Conservation (phyloP, 305 asterid species). For the Coffea humblotiana region DNA sequence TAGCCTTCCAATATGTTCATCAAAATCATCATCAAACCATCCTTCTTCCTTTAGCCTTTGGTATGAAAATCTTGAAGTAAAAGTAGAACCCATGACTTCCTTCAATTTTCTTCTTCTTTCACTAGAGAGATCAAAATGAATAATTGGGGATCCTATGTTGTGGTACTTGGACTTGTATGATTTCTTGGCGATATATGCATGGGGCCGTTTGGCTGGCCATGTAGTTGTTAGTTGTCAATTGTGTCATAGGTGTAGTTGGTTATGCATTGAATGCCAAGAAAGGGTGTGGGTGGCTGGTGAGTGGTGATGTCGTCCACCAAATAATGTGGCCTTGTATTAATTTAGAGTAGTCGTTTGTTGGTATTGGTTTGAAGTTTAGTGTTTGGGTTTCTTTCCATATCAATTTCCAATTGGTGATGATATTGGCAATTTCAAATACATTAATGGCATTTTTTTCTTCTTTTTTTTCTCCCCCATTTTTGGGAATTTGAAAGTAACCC, state of each 20-base stretch:
- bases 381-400: background rate
- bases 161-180: background rate
- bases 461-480: too few relatives aligned
- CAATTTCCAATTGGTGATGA: background rate
- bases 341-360: constrained; percentile 1
- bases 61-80: constrained; percentile 40
- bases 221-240: background rate
- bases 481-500: too few relatives aligned
- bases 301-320: constrained; percentile 11
- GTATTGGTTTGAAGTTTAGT: background rate
- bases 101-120: background rate
- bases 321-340: constrained; percentile 7
- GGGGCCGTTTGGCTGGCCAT: background rate
- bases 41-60: constrained; percentile 42
- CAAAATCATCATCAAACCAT: constrained; percentile 40
- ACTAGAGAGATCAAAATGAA: background rate
- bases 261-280: constrained; percentile 10
- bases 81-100: constrained; percentile 13
- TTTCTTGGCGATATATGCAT: background rate
- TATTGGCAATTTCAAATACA: too few relatives aligned
- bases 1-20: constrained; percentile 28
- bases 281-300: background rate
- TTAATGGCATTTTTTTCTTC: too few relatives aligned
- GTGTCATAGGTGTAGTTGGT: constrained; percentile 4
- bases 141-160: background rate